Evolutionary conservation across 768 basidiomycete species (phyloP).

Genomic region (Roridomyces roridus): DNA sequence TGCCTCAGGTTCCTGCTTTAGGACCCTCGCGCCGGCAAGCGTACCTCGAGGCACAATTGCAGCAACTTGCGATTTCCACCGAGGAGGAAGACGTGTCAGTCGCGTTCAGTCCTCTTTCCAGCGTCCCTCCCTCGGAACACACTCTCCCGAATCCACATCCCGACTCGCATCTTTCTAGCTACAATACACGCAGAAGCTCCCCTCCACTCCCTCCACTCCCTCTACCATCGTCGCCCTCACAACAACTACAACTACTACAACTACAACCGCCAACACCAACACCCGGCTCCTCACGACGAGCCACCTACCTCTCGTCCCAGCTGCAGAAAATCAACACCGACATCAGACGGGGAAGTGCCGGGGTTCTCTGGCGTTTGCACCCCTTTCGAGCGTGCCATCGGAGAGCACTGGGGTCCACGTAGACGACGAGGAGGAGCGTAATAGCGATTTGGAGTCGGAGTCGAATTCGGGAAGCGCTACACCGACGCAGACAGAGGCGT

Average conservation of each 20-base stretch:
- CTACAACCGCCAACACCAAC: neutral
- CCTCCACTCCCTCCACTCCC: too few species aligned
- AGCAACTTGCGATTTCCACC: neutral
- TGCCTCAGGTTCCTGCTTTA: too few species aligned
- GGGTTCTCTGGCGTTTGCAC: slow-evolving; percentile 5
- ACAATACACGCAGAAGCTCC: too few species aligned
- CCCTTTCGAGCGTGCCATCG: slow-evolving; percentile 17
- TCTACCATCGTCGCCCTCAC: too few species aligned
- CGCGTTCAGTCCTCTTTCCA: slow-evolving; percentile 14
- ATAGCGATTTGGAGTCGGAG: too few species aligned
- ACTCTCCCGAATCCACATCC: too few species aligned
- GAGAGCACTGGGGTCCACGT: too few species aligned
- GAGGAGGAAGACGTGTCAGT: slow-evolving; percentile 1
- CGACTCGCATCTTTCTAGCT: too few species aligned
- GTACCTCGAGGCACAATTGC: slow-evolving; percentile 18
- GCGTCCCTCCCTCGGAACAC: slow-evolving; percentile 18
- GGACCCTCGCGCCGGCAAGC: slow-evolving; percentile 7
- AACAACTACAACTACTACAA: neutral
- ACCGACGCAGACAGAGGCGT: too few species aligned
- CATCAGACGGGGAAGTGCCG: slow-evolving; percentile 1
- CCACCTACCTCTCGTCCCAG: slow-evolving; percentile 15
- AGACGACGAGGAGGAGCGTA: too few species aligned
- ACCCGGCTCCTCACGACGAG: slow-evolving; percentile 10
- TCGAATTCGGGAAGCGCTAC: too few species aligned
- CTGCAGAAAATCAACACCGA: neutral